phyloP scores from a whole-genome alignment of 2,329 filamentous ascomycete genomes.

The Penicillium sp. region DNA sequence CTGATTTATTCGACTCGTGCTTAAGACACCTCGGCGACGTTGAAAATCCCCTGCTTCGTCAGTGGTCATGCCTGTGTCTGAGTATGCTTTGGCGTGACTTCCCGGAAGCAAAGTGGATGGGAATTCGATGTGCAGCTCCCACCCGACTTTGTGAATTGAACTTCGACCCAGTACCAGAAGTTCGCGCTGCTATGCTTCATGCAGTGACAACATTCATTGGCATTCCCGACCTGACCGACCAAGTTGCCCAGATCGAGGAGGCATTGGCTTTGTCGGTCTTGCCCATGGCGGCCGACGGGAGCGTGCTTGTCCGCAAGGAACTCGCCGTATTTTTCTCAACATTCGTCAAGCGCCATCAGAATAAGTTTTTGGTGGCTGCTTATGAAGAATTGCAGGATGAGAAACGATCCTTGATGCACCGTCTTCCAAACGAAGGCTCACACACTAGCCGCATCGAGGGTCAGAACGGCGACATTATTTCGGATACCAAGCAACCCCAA shows the following conservation, averaged over 20 bases:
- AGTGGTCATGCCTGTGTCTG: slow-evolving; percentile 95
- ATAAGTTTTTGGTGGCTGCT: slow-evolving; percentile 87
- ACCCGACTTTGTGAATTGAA: slow-evolving; percentile 79
- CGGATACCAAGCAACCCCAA: slow-evolving; percentile 39
- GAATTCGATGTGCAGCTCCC: slow-evolving; percentile 87
- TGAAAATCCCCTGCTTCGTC: slow-evolving; percentile 84
- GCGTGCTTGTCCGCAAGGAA: slow-evolving; percentile 91
- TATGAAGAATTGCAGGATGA: slow-evolving; percentile 91
- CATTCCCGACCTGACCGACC: slow-evolving; percentile 88
- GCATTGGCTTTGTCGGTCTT: slow-evolving; percentile 86
- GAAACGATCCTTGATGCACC: slow-evolving; percentile 68
- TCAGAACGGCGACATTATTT: slow-evolving; percentile 31
- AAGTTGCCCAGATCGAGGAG: slow-evolving; percentile 89
- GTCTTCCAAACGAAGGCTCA: slow-evolving; percentile 49
- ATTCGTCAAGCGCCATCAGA: slow-evolving; percentile 88
- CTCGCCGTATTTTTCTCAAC: slow-evolving; percentile 91
- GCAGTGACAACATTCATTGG: slow-evolving; percentile 93
- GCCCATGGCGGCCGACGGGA: slow-evolving; percentile 92
- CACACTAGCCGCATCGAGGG: slow-evolving; percentile 28
- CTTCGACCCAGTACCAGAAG: slow-evolving; percentile 87
- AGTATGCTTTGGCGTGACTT: slow-evolving; percentile 94
- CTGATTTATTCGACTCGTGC: slow-evolving; percentile 88
- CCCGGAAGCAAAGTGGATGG: slow-evolving; percentile 92
- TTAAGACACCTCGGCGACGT: slow-evolving; percentile 81
- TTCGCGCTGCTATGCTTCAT: slow-evolving; percentile 89